These are phyloP conservation scores for Leptoxyphium fumago DNA, from an alignment of 2,329 filamentous ascomycete genomes.

Conservation along the genomic window DNA sequence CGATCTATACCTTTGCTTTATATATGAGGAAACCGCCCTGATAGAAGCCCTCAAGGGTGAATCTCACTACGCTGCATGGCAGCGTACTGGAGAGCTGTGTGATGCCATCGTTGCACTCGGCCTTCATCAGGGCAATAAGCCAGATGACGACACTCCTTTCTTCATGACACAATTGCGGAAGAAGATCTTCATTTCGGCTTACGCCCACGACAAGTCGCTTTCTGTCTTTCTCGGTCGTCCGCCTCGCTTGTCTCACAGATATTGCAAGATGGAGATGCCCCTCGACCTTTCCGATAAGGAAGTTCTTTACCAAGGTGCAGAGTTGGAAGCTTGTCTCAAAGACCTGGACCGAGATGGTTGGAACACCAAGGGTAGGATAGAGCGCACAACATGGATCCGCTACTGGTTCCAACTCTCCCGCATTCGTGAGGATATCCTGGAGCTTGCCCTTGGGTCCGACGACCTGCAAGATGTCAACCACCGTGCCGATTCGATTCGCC, in stretches of 20 bases:
- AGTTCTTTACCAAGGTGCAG: slow-evolving; percentile 30
- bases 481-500: slow-evolving; percentile 24
- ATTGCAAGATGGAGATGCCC: slow-evolving; percentile 39
- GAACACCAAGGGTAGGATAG: slow-evolving; percentile 32
- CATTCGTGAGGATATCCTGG: slow-evolving; percentile 44
- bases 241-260: slow-evolving; percentile 34
- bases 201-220: slow-evolving; percentile 19
- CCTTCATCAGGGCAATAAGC: slow-evolving; percentile 19
- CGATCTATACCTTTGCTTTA: slow-evolving; percentile 19
- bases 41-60: slow-evolving; percentile 20
- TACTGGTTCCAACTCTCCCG: slow-evolving; percentile 34
- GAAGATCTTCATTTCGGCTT: slow-evolving; percentile 20
- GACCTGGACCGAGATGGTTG: slow-evolving; percentile 37
- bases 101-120: slow-evolving; percentile 21
- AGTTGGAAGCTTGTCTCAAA: slow-evolving; percentile 24
- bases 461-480: slow-evolving; percentile 22
- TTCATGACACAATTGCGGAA: slow-evolving; percentile 19
- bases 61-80: slow-evolving; percentile 18
- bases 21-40: slow-evolving; percentile 19
- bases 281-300: slow-evolving; percentile 40
- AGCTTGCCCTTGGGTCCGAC: slow-evolving; percentile 36
- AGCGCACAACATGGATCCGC: slow-evolving; percentile 31
- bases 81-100: slow-evolving; percentile 20
- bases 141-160: slow-evolving; percentile 19
- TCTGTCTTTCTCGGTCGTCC: slow-evolving; percentile 31